Conservation (phyloP, 805 yeast species). For the Starmerella sirachaensis region DNA sequence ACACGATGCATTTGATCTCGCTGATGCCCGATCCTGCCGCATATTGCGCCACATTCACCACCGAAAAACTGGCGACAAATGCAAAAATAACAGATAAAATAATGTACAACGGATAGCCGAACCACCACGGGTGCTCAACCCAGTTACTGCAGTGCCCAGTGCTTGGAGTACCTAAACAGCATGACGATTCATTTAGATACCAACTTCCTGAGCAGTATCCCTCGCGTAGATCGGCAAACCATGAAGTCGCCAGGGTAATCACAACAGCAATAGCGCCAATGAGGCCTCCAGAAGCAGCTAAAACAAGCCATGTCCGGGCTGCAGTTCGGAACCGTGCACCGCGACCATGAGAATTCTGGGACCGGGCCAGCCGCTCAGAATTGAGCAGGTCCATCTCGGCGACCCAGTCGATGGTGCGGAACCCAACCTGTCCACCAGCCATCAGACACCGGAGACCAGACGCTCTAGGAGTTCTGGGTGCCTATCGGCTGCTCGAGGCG, state of each 20-base stretch:
- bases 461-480: too few relatives aligned
- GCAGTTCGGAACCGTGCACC: constrained; percentile 17
- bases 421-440: too few relatives aligned
- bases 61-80: constrained; percentile 51
- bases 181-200: constrained; percentile 60
- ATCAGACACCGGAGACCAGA: too few relatives aligned
- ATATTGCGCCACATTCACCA: constrained; percentile 61
- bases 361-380: constrained; percentile 17
- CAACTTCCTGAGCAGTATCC: constrained; percentile 68
- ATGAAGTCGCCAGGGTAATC: constrained; percentile 71
- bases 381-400: constrained; percentile 37
- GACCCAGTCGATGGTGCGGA: constrained; percentile 45
- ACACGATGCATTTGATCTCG: constrained; percentile 86
- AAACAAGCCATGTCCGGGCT: constrained; percentile 56
- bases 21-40: constrained; percentile 98
- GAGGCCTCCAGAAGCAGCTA: constrained; percentile 60
- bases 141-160: constrained; percentile 45
- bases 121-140: constrained; percentile 46
- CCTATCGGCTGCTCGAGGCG: too few relatives aligned
- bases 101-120: constrained; percentile 45
- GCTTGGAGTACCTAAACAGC: constrained; percentile 65
- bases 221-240: constrained; percentile 63
- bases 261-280: constrained; percentile 79
- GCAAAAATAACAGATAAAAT: constrained; percentile 51
- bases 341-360: constrained; percentile 1